Conservation (phyloP, 176 grass and related monocot species). For the Rhipidocladum racemiflorum region DNA sequence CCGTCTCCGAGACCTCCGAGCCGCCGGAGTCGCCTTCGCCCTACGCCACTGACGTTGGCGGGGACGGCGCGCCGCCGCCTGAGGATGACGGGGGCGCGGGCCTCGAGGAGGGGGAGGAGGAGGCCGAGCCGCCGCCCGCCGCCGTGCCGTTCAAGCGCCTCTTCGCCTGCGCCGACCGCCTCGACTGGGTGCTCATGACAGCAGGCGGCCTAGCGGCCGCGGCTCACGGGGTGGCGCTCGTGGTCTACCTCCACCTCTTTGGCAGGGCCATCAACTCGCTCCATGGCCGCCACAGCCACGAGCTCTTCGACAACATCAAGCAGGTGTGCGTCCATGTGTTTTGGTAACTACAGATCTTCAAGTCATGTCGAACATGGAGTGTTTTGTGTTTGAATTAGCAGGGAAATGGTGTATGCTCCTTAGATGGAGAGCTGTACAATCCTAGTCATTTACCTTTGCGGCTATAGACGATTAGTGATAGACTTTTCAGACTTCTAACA, state of each 20-base stretch:
- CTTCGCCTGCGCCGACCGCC: constrained; percentile 81
- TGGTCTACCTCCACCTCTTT: constrained; percentile 91
- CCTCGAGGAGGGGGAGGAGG: constrained; percentile 58
- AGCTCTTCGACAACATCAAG: constrained; percentile 66
- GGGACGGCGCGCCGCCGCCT: constrained; percentile 42
- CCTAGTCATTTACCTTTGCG: not conserved
- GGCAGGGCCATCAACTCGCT: constrained; percentile 81
- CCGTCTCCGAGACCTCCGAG: constrained; percentile 92
- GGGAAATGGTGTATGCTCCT: not conserved
- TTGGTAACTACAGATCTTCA: not conserved
- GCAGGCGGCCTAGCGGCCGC: constrained; percentile 70
- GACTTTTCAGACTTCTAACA: not conserved
- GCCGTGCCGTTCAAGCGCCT: constrained; percentile 88
- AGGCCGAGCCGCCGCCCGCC: constrained; percentile 72
- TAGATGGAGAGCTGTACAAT: not conserved
- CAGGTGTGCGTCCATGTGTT: constrained; percentile 21
- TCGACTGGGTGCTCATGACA: constrained; percentile 84
- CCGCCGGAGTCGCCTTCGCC: constrained; percentile 94
- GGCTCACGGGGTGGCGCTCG: constrained; percentile 83
- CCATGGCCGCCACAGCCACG: constrained; percentile 30
- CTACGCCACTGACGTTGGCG: constrained; percentile 57
- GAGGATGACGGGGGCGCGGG: constrained; percentile 43
- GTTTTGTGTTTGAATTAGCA: not conserved
- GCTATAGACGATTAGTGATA: not conserved
- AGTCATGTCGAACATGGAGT: not conserved